Evolutionary conservation across 163 green algal genomes (phyloP).

Genomic region (Chlamydomonas reinhardtii): DNA sequence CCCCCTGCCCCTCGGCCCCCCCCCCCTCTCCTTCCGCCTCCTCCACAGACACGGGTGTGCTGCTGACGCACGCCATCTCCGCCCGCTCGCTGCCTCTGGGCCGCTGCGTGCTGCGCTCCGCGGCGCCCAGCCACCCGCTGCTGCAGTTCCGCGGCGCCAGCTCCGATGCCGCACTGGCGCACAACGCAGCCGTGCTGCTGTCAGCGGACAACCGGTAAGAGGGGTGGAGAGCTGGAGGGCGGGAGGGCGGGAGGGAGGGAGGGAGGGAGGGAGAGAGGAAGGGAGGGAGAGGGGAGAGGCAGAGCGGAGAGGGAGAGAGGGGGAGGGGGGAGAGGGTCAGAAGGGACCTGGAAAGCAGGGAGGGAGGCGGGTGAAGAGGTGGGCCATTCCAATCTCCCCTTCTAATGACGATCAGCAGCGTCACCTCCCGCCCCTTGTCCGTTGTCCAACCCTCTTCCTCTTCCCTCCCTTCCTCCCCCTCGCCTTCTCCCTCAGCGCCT

Average conservation of each 20-base stretch:
- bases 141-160: conserved; percentile 26
- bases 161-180: background rate
- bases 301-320: too few species aligned
- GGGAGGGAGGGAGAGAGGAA: background rate
- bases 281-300: too few species aligned
- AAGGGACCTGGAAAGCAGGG: background rate
- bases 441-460: too few species aligned
- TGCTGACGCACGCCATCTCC: conserved; percentile 15
- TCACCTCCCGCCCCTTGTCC: too few species aligned
- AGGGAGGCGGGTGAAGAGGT: too few species aligned
- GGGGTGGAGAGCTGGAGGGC: too few species aligned
- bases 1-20: too few species aligned
- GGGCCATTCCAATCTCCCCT: too few species aligned
- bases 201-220: conserved; percentile 18
- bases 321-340: too few species aligned
- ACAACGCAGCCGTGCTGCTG: conserved; percentile 35
- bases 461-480: too few species aligned
- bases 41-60: background rate
- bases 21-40: too few species aligned
- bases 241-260: background rate
- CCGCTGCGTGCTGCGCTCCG: background rate
- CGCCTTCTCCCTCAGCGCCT: background rate
- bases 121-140: conserved; percentile 10
- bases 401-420: too few species aligned
- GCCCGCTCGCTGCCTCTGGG: conserved; percentile 23